Base-by-base conservation (phyloP, 345 rosid species). In the Gossypium stocksii region DNA sequence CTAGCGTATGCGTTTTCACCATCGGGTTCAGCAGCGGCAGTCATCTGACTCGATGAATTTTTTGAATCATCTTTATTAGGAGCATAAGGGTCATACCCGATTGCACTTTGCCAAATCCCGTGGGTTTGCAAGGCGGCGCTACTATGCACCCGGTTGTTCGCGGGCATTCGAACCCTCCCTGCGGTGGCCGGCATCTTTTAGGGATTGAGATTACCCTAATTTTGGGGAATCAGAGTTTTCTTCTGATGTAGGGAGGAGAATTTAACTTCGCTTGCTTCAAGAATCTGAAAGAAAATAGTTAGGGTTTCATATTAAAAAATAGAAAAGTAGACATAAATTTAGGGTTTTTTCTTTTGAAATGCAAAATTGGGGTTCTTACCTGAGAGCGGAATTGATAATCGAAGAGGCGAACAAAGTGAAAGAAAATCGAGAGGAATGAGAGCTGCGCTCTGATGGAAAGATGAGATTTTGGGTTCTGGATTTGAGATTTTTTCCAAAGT, bases 81-180 rank as follows among this genome's bases (percentile, higher is more conserved):
- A 2, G 98, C 99, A 77, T 93, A 95, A 2, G 99, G 99, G 74
- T 95, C 99, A 22, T 95, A 95, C 12, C 97, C 90, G 51, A 93
- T 95, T 12, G 98, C 97, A 71, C 94, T 95, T 85, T 93, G 99
- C 99, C 99, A 95, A 74, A 95, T 93, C 2, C 98, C 99, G 57
- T 95, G 99, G 10, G 98, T 93, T 74, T 95, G 99, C 60, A 95
- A 84, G 71, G 98, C 99, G 6, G 99, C 99, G 74, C 98, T 95
- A 83, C 98, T 93, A 70, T 95, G 99, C 58, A 95, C 99, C 87
- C 98, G 85, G 45, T 95, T 95, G 90, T 95, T 93, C 52, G 98
- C 99, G 9, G 98, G 99, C 97, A 95, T 95, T 75, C 99, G 99
- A 80, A 95, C 99, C 83, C 99, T 85, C 13, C 99, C 99, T n/a